Percentiles rank a stretch among this genome's conserved stretches.
Conservation (phyloP, 495 filamentous ascomycete genomes). For the Aspergillus diversus region DNA sequence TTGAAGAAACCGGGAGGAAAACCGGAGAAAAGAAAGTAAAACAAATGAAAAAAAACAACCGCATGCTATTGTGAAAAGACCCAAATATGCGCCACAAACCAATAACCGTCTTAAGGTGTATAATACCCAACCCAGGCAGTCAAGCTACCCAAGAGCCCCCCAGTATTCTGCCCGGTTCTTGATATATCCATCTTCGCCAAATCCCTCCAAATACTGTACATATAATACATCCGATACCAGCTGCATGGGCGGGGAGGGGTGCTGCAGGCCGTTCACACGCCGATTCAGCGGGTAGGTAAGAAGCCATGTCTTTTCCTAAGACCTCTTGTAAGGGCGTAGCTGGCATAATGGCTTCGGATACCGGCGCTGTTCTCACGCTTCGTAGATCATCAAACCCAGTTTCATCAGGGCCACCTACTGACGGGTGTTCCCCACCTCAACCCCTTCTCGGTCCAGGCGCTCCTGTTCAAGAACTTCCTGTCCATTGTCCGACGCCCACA, state of each 20-base stretch:
- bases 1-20: not conserved
- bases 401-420: slow-evolving; percentile 13
- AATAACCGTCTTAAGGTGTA: slow-evolving; percentile 11
- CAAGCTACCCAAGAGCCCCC: too few species aligned
- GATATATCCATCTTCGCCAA: slow-evolving; percentile 4
- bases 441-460: slow-evolving; percentile 25
- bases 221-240: slow-evolving; percentile 22
- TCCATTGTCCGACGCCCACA: slow-evolving; percentile 44
- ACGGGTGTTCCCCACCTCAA: not conserved
- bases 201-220: slow-evolving; percentile 24
- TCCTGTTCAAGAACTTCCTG: slow-evolving; percentile 38
- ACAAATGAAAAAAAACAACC: slow-evolving; percentile 12
- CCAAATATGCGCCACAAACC: slow-evolving; percentile 22
- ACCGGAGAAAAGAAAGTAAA: not conserved
- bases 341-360: not conserved
- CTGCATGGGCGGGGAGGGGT: not conserved
- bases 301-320: slow-evolving; percentile 1
- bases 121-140: not conserved
- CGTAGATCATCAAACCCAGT: not conserved
- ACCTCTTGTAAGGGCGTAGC: not conserved
- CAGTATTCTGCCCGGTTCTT: not conserved
- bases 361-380: not conserved
- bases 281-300: not conserved
- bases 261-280: not conserved
- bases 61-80: slow-evolving; percentile 16